Evolutionary conservation across 1,139 yeast species (phyloP), one percentile per base, ranked within the genome.

Genomic region (Debaryomycetaceae sp.): DNA sequence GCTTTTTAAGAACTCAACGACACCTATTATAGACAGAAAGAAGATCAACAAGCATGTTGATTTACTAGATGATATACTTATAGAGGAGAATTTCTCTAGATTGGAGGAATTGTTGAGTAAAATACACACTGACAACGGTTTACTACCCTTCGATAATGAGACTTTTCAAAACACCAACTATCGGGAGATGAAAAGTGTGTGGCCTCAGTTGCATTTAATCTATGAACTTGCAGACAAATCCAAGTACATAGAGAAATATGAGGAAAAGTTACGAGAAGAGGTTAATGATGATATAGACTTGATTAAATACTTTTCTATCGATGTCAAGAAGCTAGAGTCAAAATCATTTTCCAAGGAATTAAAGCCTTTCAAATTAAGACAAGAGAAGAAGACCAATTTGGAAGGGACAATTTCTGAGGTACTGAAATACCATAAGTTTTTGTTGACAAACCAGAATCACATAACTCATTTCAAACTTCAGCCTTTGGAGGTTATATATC

Each of bases 141-240:
- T 49, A 1, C 34, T 35, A 14, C 58, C 59, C 2, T 37, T 42
- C 1, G 65, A 70, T 68, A 42, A 58, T 11, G 39, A 46, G 2
- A 48, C 48, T 11, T 68, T 73, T 44, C 43, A 48, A 8, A 49
- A 53, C 3, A 46, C 52, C 9, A 58, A 57, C 24, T 62, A 62
- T 43, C 42, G 55, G 29, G 47, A 53, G 6, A 48, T 71, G 34
- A 61, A 63, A 39, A 46, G 49, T 0, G 40, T 49, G 1, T 72
- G 73, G 70, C 78, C 78, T 1, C 66, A 60, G 38, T 60, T 61
- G 1, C 76, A 74, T 47, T 48, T 72, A 17, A 56, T 71, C 4
- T 50, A 63, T 14, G 70, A 66, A 39, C 48, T 73, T 11, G 58
- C 63, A n/a, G 50, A 53, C 5, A 55, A 56, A 24, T 38, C 42